Conservation (phyloP, 1,284 basidiomycete species). For the Albatrellus sp. region DNA sequence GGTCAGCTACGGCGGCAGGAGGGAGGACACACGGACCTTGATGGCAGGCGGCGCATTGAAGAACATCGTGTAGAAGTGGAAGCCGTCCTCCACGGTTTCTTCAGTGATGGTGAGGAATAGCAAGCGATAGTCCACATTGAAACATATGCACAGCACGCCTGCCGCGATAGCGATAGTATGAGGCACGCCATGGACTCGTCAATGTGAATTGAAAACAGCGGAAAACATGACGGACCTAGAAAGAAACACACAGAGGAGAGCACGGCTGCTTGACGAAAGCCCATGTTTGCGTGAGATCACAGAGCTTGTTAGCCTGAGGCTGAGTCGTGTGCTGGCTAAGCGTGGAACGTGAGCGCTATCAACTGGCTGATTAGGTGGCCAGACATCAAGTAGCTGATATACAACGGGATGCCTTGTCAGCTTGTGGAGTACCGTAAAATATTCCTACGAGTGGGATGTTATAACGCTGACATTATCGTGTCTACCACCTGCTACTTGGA, state of each 20-base stretch:
- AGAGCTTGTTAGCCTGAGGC: no score
- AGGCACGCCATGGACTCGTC: constrained; percentile 4
- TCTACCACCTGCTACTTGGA: no score
- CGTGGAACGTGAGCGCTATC: no score
- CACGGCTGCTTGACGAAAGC: constrained; percentile 75
- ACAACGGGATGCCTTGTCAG: no score
- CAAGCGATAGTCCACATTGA: constrained; percentile 76
- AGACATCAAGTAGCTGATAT: no score
- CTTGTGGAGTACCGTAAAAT: no score
- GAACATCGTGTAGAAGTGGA: constrained; percentile 83
- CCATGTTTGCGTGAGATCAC: no score
- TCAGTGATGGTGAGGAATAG: constrained; percentile 57
- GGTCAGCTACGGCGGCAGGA: not conserved
- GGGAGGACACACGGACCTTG: constrained; percentile 40
- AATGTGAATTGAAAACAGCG: constrained; percentile 5
- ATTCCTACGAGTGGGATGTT: no score
- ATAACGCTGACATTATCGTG: no score
- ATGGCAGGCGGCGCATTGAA: constrained; percentile 83
- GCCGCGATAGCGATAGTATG: not conserved
- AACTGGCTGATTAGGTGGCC: not conserved
- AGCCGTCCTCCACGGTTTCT: constrained; percentile 58
- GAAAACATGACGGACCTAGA: constrained; percentile 26
- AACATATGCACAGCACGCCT: constrained; percentile 84
- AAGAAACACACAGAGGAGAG: constrained; percentile 78
- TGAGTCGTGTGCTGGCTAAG: no score